Percentiles rank a stretch among this genome's conserved stretches.
These are phyloP conservation scores for Tetrapisispora arboricola DNA, from an alignment of 805 yeast genomes.

Conservation along the genomic window DNA sequence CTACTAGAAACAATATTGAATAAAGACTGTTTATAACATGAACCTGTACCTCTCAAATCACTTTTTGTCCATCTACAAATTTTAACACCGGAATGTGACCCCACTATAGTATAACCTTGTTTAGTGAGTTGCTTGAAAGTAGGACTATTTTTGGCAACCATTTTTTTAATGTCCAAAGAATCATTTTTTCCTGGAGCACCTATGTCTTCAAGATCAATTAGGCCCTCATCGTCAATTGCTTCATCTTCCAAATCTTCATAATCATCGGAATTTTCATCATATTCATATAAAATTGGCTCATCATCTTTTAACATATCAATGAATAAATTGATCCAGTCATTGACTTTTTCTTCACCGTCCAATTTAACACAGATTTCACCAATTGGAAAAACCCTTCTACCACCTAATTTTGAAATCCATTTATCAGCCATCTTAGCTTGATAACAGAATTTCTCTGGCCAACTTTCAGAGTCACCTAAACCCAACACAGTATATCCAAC, in stretches of 20 bases:
- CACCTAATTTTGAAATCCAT: constrained; percentile 76
- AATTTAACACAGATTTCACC: constrained; percentile 77
- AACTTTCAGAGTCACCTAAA: constrained; percentile 76
- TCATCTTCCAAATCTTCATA: constrained; percentile 32
- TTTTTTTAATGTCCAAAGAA: constrained; percentile 45
- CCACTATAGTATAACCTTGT: constrained; percentile 89
- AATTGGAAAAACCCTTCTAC: constrained; percentile 68
- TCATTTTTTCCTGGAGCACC: constrained; percentile 35
- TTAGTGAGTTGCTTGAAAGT: constrained; percentile 80
- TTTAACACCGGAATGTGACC: constrained; percentile 90
- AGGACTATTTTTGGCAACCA: constrained; percentile 86
- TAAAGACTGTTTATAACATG: constrained; percentile 86
- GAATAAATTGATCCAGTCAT: constrained; percentile 59
- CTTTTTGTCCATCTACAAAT: constrained; percentile 95
- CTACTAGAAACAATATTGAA: constrained; percentile 85
- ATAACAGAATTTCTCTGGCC: constrained; percentile 79
- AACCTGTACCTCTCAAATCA: constrained; percentile 87
- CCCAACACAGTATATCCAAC: constrained; percentile 83
- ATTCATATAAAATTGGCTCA: constrained; percentile 55
- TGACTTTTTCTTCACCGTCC: constrained; percentile 47
- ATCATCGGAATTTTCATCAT: constrained; percentile 48
- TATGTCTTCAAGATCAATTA: constrained; percentile 83
- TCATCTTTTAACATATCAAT: constrained; percentile 55
- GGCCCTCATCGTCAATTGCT: constrained; percentile 30
- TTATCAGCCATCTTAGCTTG: constrained; percentile 70